Percentiles rank a stretch among this genome's conserved stretches.
Conservation (phyloP, 192 early-diverging fungal species). For the Umbelopsis sp. region DNA sequence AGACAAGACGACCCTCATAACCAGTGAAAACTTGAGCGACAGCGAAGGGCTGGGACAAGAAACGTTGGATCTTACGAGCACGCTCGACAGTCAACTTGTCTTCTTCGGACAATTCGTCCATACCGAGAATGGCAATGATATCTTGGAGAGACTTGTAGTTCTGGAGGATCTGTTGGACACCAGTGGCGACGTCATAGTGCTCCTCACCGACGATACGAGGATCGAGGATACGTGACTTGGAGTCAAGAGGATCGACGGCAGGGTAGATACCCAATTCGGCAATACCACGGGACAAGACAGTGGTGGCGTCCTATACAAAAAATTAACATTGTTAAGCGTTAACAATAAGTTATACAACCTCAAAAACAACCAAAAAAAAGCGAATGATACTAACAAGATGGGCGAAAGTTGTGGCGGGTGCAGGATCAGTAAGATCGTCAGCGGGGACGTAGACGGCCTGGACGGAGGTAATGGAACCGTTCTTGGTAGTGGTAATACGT, state of each 20-base stretch:
- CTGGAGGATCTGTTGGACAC: conserved; percentile 96
- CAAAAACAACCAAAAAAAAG: background rate
- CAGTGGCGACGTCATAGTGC: conserved; percentile 94
- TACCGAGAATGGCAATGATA: conserved; percentile 99
- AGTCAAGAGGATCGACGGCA: conserved; percentile 93
- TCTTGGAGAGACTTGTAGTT: conserved; percentile 99
- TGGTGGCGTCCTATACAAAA: conserved; percentile 78
- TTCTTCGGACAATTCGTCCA: conserved; percentile 99
- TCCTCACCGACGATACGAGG: conserved; percentile 95
- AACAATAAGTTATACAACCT: background rate
- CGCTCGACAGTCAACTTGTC: conserved; percentile 98
- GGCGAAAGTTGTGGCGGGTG: conserved; percentile 97
- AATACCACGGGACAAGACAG: conserved; percentile 96
- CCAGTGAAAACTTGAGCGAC: conserved; percentile 98
- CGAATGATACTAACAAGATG: conserved; percentile 51
- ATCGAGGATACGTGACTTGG: conserved; percentile 98
- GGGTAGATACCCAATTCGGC: conserved; percentile 99
- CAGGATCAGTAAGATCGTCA: conserved; percentile 98
- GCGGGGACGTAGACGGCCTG: conserved; percentile 98
- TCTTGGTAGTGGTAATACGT: conserved; percentile 99
- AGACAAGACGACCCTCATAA: conserved; percentile 93
- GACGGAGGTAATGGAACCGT: conserved; percentile 98
- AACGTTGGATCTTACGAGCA: conserved; percentile 99
- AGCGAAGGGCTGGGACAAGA: conserved; percentile 98
- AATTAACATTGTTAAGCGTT: background rate